Evolutionary conservation across 2,329 filamentous ascomycete genomes (phyloP).

Genomic region (Parafenestella ontariensis): DNA sequence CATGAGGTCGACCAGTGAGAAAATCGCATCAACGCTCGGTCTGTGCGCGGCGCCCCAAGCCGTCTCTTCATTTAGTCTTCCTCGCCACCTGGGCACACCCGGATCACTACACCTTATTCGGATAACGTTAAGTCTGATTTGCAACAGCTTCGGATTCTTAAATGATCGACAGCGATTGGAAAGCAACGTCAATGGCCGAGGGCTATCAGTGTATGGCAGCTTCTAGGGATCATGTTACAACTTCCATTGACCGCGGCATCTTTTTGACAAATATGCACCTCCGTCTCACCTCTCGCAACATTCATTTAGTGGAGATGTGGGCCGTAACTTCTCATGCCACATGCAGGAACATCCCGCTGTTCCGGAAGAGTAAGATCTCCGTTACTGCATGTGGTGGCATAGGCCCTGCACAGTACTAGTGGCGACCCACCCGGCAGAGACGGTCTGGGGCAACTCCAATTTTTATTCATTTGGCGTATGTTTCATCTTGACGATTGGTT

Average conservation of each 20-base stretch:
- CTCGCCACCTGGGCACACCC: not conserved
- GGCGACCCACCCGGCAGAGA: conserved; percentile 2
- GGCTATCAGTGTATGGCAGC: not conserved
- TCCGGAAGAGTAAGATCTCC: conserved; percentile 9
- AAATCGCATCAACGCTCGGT: not conserved
- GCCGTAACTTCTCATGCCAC: not conserved
- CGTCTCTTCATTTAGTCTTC: not conserved
- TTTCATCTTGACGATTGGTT: conserved; percentile 10
- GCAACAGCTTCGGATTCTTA: not conserved
- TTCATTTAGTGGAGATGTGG: not conserved
- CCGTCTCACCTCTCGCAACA: conserved; percentile 8
- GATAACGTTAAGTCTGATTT: too few species aligned
- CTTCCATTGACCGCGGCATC: not conserved
- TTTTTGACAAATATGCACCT: not conserved
- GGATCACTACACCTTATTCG: too few species aligned
- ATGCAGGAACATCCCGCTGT: conserved; percentile 1
- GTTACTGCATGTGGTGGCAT: conserved; percentile 1
- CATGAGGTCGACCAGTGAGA: not conserved
- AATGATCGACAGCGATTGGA: not conserved
- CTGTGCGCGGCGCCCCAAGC: not conserved
- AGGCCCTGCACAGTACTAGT: not conserved
- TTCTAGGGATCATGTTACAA: too few species aligned
- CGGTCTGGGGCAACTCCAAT: conserved; percentile 5
- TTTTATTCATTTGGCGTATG: not conserved
- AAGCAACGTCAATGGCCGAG: not conserved